Evolutionary conservation across 2,329 filamentous ascomycete species (phyloP).

Genomic region (Arthrobotrys pseudoclavata): DNA sequence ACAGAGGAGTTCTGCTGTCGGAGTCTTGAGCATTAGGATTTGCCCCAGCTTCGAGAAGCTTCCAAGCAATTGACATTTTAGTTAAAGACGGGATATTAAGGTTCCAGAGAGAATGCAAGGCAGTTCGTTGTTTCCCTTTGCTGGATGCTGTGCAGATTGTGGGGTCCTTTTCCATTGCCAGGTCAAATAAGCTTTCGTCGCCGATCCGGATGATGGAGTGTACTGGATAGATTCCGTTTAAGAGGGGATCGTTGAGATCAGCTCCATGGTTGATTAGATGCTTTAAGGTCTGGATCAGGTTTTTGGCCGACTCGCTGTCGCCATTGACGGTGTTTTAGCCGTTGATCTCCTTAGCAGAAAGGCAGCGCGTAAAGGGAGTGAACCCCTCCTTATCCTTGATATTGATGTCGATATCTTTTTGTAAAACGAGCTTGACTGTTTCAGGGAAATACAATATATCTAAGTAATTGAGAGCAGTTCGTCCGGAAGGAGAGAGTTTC

Average conservation of each 20-base stretch:
- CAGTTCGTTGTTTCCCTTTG: neutral
- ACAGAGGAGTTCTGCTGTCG: constrained; percentile 22
- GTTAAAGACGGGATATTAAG: neutral
- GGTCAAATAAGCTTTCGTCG: constrained; percentile 25
- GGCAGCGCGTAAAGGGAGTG: neutral
- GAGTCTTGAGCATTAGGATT: constrained; percentile 39
- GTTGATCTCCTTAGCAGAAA: neutral
- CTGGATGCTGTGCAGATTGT: neutral
- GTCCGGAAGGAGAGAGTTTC: neutral
- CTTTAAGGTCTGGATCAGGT: neutral
- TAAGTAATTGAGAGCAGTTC: neutral
- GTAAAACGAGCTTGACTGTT: neutral
- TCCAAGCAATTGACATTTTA: constrained; percentile 4
- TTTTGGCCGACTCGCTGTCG: neutral
- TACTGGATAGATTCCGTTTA: neutral
- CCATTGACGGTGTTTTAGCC: neutral
- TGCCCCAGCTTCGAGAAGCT: constrained; percentile 33
- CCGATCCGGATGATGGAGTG: neutral
- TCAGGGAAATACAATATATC: constrained; percentile 2
- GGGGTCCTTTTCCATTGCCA: constrained; percentile 15
- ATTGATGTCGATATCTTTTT: constrained; percentile 19
- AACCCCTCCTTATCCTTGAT: neutral
- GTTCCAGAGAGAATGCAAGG: constrained; percentile 1
- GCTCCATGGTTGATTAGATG: constrained; percentile 15
- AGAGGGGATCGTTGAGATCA: neutral